Base-by-base conservation (phyloP, 1,139 yeast species). In the Hansenula sp. region DNA sequence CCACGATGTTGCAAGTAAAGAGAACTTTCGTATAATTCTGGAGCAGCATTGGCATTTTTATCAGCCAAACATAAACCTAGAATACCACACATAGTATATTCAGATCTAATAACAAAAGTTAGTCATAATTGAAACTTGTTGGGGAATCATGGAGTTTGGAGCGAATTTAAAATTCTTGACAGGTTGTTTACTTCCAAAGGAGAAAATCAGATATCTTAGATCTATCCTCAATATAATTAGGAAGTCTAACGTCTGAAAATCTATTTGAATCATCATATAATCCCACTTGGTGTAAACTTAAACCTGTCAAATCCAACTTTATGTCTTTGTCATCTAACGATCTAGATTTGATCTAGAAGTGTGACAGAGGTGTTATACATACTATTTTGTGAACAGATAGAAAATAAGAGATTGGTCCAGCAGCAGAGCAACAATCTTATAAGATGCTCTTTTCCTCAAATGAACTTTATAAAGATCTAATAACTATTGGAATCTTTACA, bases 1-100 rank as follows among this genome's bases (percentile, higher is more conserved):
- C 99, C 99, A 61, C 99, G 79, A 63, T 93, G 99, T 64, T 93
- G 99, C 51, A 93, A 73, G 63, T 85, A 93, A 72, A 90, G 81
- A 51, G 95, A 87, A 17, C 96, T 97, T 65, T 93, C 99, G 50
- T 89, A 83, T 44, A 93, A 72, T 62, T 91, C 98, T 10, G 96
- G 81, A 18, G 96, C 94, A 42, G 87, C 97, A 47, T 78, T 75
- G 42, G 75, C 76, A 29, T 72, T 67, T 54, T 82, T 85, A 65
- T 90, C 88, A 13, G 96, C 89, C 50, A 89, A 73, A 40, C 89
- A 86, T 46, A 91, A 75, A 50, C 96, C 99, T 58, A 91, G 71
- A 52, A 93, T 84, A 58, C 99, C 99, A 80, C 99, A 93, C 99
- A 89, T 89, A n/a, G n/a, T n/a, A n/a, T n/a, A n/a, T n/a, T n/a